Conservation (phyloP, 768 basidiomycete genomes). For the Auricularia sp. region DNA sequence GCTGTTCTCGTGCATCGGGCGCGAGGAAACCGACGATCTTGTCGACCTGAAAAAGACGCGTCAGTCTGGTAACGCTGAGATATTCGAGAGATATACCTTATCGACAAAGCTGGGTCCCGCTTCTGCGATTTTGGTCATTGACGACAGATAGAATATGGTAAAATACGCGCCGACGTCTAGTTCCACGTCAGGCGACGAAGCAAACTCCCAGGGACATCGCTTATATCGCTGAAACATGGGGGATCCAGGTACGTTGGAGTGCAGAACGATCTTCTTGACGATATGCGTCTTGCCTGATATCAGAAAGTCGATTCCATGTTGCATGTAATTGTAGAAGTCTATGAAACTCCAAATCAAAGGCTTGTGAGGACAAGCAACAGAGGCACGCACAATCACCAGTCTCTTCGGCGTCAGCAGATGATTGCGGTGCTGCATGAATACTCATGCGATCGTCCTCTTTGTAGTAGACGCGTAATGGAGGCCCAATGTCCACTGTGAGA, state of each 20-base stretch:
- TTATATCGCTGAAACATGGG: constrained; percentile 86
- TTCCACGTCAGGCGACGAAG: too few species aligned
- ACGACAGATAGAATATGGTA: background rate
- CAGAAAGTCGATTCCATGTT: constrained; percentile 82
- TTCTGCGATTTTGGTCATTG: background rate
- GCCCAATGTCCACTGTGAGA: constrained; percentile 65
- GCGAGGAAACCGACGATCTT: constrained; percentile 69
- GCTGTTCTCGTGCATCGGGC: constrained; percentile 48
- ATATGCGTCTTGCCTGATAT: constrained; percentile 60
- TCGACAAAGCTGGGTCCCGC: background rate
- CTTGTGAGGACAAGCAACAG: background rate
- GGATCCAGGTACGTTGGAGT: constrained; percentile 82
- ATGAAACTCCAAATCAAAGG: background rate
- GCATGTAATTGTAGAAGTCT: constrained; percentile 90
- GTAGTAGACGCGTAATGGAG: constrained; percentile 67
- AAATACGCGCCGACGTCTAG: too few species aligned
- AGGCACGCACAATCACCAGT: constrained; percentile 33
- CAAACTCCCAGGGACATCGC: constrained; percentile 81
- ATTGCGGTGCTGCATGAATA: constrained; percentile 48
- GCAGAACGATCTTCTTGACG: constrained; percentile 77
- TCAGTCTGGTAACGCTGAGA: background rate
- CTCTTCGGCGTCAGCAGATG: constrained; percentile 20
- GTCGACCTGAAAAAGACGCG: constrained; percentile 43
- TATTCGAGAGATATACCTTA: constrained; percentile 5
- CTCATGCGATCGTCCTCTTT: constrained; percentile 86